Base-by-base conservation (phyloP, 768 basidiomycete genomes). In the Mycena rosella region DNA sequence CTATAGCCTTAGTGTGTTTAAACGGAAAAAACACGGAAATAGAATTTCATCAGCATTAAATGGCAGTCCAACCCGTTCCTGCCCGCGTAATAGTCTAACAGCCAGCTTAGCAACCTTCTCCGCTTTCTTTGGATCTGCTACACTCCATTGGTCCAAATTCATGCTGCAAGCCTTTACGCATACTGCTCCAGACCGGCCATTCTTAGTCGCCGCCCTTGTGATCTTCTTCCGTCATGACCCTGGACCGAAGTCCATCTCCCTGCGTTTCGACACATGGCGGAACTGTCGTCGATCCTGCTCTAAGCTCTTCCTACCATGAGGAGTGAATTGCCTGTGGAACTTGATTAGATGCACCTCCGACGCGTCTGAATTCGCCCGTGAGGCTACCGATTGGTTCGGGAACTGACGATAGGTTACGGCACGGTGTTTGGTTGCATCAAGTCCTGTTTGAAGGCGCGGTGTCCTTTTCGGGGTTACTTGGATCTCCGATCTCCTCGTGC, bases 401-500 rank as follows among this genome's bases (percentile, higher is more conserved):
- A 24, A 3, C 13, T 54, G 53, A 54, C 53, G 36, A n/a, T n/a
- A 24, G 38, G 2, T 54, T 54, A 54, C 53, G 53, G 34, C 53
- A 54, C 13, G 9, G 53, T 38, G 52, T 22, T 54, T 38, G 20
- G 53, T 26, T 54, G 32, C 52, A 53, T 53, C 52, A 53, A 36
- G 27, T 53, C 36, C 53, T 36, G 14, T 22, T 54, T 52, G n/a
- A 17, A 26, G 20, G 53, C 53, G 53, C 51, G 30, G 49, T 4
- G 53, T 54, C 51, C 51, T 32, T 2, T 3, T 9, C 51, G 53
- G 53, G 53, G 53, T 38, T 54, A 54, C 13, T 9, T 34, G 32
- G 32, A 54, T 54, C 53, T 54, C 53, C 53, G 53, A 54, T 54
- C 34, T 34, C 53, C 53, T 54, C 53, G 38, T 54, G 32, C n/a